Evolutionary conservation across 768 basidiomycete genomes (phyloP), one percentile per base, ranked within the genome.

Genomic region (Epithele typhae): DNA sequence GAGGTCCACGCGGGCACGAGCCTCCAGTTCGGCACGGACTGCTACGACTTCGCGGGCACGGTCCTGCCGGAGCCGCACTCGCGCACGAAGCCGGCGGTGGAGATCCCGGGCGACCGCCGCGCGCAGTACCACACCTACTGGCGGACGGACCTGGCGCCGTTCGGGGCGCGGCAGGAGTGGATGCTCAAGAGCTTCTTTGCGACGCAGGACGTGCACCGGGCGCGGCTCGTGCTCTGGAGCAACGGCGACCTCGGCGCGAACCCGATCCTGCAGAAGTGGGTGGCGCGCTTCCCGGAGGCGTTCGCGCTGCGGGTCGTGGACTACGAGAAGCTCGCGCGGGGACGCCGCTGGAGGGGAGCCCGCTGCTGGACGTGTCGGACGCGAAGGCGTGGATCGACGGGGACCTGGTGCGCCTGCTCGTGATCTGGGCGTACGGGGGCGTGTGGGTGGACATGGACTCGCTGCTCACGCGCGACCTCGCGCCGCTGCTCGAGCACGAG

Each of bases 401-500:
- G 0, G 95, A 97, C 63, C 75, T 96, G 46, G 75, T 97, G n/a
- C 73, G 95, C 41, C 61, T 97, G 54, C 69, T 99, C 49, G 78
- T 93, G 23, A 68, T 96, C 25, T 97, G 93, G 90, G 81, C 79
- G 51, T 82, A 78, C 59, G 95, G 95, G 1, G 95, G 95, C 0
- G 80, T 96, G 19, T 98, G 95, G 95, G 75, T 97, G 38, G 95
- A 99, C 63, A 96, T 97, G 92, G 95, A 99, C 65, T 88, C 88
- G 41, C 75, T 98, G 45, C 70, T 97, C 52, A 95, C 92, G 37
- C 72, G 95, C 45, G 89, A 93, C 67, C 68, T 98, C 25, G 72
- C 82, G 3, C 92, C 94, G 8, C 71, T 97, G 45, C 74, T 88
- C 5, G 94, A 96, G 63, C 87, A 91, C 58, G 95, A 99, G 65